Evolutionary conservation across 345 rosid species (phyloP).

Genomic region (Arabis hirsuta): DNA sequence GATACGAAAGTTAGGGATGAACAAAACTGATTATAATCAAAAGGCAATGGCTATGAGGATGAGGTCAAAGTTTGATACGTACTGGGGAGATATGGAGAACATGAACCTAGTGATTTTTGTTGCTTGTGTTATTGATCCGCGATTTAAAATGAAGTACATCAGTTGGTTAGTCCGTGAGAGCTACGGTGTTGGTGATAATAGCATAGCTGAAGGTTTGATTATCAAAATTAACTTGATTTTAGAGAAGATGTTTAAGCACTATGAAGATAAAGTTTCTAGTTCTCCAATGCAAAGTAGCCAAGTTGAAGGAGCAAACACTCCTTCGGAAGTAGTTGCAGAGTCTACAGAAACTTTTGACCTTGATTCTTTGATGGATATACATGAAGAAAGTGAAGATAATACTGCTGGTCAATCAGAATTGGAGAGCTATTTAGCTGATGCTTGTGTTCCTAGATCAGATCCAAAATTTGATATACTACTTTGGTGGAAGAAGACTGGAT

Average conservation of each 20-base stretch:
- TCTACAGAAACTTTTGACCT: background rate
- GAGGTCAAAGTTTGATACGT: background rate
- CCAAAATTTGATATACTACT: background rate
- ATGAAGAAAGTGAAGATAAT: constrained; percentile 5
- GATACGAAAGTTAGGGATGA: background rate
- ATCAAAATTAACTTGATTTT: background rate
- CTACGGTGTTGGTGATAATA: background rate
- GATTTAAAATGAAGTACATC: constrained; percentile 2
- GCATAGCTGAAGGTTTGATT: background rate
- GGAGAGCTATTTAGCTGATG: background rate
- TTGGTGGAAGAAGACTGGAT: background rate
- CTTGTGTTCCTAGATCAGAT: background rate
- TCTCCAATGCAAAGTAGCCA: background rate
- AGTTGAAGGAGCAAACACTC: background rate
- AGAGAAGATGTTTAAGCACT: background rate
- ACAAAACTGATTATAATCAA: background rate
- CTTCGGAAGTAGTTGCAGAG: background rate
- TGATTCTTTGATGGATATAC: background rate
- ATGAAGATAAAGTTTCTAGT: background rate
- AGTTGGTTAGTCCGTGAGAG: background rate
- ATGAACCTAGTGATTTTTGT: background rate
- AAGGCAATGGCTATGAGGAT: background rate
- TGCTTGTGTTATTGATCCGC: background rate
- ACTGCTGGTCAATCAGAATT: background rate
- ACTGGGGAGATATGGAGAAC: background rate